Evolutionary conservation across 1,139 yeast genomes (phyloP), one percentile per base, ranked within the genome.

Genomic region (Lodderomyces beijingensis): DNA sequence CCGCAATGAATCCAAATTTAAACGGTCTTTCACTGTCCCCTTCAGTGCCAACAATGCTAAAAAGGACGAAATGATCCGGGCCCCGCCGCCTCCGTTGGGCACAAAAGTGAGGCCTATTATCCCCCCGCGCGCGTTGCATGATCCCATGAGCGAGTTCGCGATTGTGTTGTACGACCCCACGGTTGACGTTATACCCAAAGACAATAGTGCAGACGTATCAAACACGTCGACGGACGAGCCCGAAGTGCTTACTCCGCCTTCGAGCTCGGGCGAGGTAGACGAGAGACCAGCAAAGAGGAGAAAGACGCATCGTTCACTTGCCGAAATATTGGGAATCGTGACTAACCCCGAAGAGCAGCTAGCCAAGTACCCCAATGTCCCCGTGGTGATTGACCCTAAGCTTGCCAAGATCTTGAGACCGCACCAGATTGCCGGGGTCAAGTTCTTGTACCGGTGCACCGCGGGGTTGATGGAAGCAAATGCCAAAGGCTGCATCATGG

Each of bases 401-500:
- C 65, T 91, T 22, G 77, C 94, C 20, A 85, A 85, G 51, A 79
- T 87, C 25, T 65, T 91, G 31, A 72, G 99, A 44, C 98, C 98
- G 0, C 99, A 91, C 67, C 99, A 91, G 55, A 79, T 91, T 3
- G 95, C 91, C 37, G 99, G 99, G 42, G 96, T 91, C 21, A 76
- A 85, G 54, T 91, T 91, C 53, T 62, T 91, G 38, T 91, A 88
- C 51, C 64, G 91, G 38, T 89, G 97, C 56, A 87, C 95, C 1
- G 74, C 96, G 0, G 98, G 99, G 0, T 60, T 89, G 28, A 72
- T 87, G 17, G 95, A 88, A 50, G 77, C 88, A 2, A 70, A 79
- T 27, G 97, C 97, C 0, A 79, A 82, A 51, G 99, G 99, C 1
- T 91, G 98, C 53, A 93, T 91, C 35, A 91, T 91, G 98, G 99